A percentile compares a stretch with the other conserved stretches of the same genome.
Evolutionary conservation across 1,139 yeast genomes (phyloP).

Genomic region (Pichia inconspicua): DNA sequence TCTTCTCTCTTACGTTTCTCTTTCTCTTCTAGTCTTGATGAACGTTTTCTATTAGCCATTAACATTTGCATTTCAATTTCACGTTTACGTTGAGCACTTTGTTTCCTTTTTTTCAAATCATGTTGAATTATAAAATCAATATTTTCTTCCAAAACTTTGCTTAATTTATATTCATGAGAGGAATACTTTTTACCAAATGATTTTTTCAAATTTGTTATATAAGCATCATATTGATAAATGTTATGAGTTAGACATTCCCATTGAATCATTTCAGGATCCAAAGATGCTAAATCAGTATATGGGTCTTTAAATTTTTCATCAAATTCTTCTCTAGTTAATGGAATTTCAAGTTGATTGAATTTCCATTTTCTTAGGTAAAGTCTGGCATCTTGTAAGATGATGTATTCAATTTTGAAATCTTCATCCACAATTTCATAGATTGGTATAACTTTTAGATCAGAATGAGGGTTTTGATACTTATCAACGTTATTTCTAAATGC

Average conservation of each 20-base stretch:
- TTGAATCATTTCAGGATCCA: slow-evolving; percentile 31
- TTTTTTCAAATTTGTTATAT: slow-evolving; percentile 25
- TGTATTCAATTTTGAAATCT: slow-evolving; percentile 30
- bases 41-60: slow-evolving; percentile 46
- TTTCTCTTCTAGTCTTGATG: slow-evolving; percentile 47
- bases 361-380: slow-evolving; percentile 35
- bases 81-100: slow-evolving; percentile 38
- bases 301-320: slow-evolving; percentile 24
- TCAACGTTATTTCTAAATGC: slow-evolving; percentile 40
- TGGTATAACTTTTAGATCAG: slow-evolving; percentile 24
- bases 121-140: slow-evolving; percentile 23
- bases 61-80: slow-evolving; percentile 46
- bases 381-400: slow-evolving; percentile 39
- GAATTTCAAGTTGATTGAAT: slow-evolving; percentile 33
- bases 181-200: slow-evolving; percentile 23
- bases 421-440: slow-evolving; percentile 13
- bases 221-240: slow-evolving; percentile 27
- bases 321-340: slow-evolving; percentile 39
- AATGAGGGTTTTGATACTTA: slow-evolving; percentile 31
- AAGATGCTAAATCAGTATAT: slow-evolving; percentile 23
- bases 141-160: slow-evolving; percentile 19
- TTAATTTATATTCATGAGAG: slow-evolving; percentile 19
- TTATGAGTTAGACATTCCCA: slow-evolving; percentile 36
- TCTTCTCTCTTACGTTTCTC: slow-evolving; percentile 40
- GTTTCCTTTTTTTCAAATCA: slow-evolving; percentile 40